phyloP scores from a whole-genome alignment of 2,329 filamentous ascomycete genomes.

The Claviceps fusiformis region DNA sequence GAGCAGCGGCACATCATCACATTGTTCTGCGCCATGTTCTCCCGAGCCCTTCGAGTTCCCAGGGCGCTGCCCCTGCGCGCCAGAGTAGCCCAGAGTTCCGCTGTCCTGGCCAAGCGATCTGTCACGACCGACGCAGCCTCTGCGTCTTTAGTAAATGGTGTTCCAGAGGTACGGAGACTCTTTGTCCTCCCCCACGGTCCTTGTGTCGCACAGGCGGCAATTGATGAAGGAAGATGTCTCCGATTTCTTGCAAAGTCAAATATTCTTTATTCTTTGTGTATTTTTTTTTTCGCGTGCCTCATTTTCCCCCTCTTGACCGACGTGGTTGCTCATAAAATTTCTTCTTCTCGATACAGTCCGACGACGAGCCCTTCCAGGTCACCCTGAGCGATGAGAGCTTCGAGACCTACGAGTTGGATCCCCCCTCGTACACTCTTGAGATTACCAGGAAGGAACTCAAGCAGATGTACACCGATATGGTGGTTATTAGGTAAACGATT shows the following conservation, averaged over 20 bases:
- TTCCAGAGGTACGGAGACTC: slow-evolving; percentile 30
- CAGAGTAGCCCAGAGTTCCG: slow-evolving; percentile 26
- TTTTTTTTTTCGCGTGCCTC: not conserved
- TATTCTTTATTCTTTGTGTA: not conserved
- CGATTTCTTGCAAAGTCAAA: no score
- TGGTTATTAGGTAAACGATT: slow-evolving; percentile 69
- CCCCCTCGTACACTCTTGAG: slow-evolving; percentile 80
- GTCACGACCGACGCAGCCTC: slow-evolving; percentile 95
- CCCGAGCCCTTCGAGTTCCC: slow-evolving; percentile 50
- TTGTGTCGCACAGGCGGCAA: not conserved
- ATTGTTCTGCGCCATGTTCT: slow-evolving; percentile 46
- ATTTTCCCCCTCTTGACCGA: not conserved
- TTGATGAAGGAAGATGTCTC: not conserved
- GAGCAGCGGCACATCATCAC: slow-evolving; percentile 18
- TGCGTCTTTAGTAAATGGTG: slow-evolving; percentile 69
- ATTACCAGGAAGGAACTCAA: slow-evolving; percentile 97
- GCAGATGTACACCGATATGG: slow-evolving; percentile 99
- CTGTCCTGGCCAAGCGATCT: slow-evolving; percentile 46
- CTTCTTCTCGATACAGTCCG: slow-evolving; percentile 45
- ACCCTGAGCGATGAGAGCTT: slow-evolving; percentile 96
- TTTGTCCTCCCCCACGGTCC: no score
- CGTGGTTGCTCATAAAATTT: slow-evolving; percentile 9
- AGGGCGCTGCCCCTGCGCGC: slow-evolving; percentile 45
- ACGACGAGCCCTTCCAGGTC: slow-evolving; percentile 86
- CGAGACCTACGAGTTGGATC: slow-evolving; percentile 98